Evolutionary conservation across 2,329 filamentous ascomycete genomes (phyloP), one percentile per base, ranked within the genome.

Genomic region (Dothistroma pini): DNA sequence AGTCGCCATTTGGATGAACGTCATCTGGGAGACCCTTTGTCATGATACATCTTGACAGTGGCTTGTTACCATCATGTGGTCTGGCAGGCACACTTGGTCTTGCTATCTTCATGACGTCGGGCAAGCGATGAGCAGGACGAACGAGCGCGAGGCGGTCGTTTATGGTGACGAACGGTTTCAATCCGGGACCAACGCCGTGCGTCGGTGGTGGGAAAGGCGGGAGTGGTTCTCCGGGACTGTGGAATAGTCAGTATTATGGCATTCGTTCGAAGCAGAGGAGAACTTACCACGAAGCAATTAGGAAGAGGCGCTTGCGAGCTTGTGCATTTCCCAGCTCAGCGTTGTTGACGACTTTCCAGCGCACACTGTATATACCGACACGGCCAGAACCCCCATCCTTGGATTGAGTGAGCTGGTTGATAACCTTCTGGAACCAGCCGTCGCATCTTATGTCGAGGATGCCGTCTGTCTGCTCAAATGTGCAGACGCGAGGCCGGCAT

Each of bases 401-500:
- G n/a, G n/a, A n/a, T n/a, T n/a, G n/a, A n/a, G n/a, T n/a, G n/a
- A n/a, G n/a, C n/a, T n/a, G n/a, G n/a, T n/a, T n/a, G n/a, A n/a
- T n/a, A n/a, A n/a, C n/a, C n/a, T n/a, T n/a, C n/a, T n/a, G n/a
- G n/a, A n/a, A n/a, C n/a, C n/a, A n/a, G n/a, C n/a, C n/a, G n/a
- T n/a, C n/a, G n/a, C n/a, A n/a, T n/a, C n/a, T n/a, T n/a, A n/a
- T n/a, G n/a, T n/a, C n/a, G n/a, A n/a, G n/a, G n/a, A 96, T 81
- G 0, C 90, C 90, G 56, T 85, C 86, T 0, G 91, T 93, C 70
- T 96, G 89, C 68, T 96, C 91, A 0, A 96, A 77, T 0, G 90
- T 96, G 1, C 90, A 83, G 0, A 95, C 70, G 0, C 91, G 81
- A 0, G 91, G 90, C 0, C 80, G 82, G 0, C 82, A 72, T 38